Conservation (phyloP, 192 early-diverging fungal species). For the Gryganskiella cystojenkinii region DNA sequence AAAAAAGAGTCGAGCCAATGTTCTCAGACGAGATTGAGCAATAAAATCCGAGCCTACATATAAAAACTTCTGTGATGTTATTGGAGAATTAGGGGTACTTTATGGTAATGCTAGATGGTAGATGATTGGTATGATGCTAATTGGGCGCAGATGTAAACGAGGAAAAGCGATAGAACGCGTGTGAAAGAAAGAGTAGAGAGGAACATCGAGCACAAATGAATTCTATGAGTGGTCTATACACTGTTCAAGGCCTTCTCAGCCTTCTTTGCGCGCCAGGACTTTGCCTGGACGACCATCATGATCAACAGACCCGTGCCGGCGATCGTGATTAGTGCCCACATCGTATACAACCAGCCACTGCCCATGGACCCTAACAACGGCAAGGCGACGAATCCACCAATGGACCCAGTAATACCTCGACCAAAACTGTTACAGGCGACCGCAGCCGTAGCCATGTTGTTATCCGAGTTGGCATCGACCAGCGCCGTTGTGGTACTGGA, state of each 20-base stretch:
- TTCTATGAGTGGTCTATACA: slow-evolving; percentile 2
- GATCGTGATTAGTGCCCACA: slow-evolving; percentile 35
- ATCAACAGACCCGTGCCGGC: slow-evolving; percentile 15
- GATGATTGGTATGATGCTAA: too few species aligned
- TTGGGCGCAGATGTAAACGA: too few species aligned
- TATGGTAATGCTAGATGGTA: too few species aligned
- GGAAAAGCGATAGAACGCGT: neutral
- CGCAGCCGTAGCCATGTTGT: slow-evolving; percentile 36
- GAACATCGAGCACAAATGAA: neutral
- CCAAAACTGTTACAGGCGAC: slow-evolving; percentile 51
- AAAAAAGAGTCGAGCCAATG: too few species aligned
- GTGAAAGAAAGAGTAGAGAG: neutral
- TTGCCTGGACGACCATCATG: slow-evolving; percentile 22
- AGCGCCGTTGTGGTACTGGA: slow-evolving; percentile 37
- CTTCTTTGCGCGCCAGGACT: slow-evolving; percentile 23
- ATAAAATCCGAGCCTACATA: too few species aligned
- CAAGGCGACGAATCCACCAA: slow-evolving; percentile 28
- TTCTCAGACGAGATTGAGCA: too few species aligned
- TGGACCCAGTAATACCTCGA: slow-evolving; percentile 26
- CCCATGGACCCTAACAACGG: slow-evolving; percentile 26
- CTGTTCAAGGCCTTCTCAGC: slow-evolving; percentile 29
- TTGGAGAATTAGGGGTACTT: too few species aligned
- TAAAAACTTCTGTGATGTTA: too few species aligned
- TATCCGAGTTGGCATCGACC: slow-evolving; percentile 45
- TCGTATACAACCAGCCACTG: slow-evolving; percentile 42